These are phyloP conservation scores for Eucalyptus camaldulensis DNA, from an alignment of 345 rosid species.

Conservation along the genomic window DNA sequence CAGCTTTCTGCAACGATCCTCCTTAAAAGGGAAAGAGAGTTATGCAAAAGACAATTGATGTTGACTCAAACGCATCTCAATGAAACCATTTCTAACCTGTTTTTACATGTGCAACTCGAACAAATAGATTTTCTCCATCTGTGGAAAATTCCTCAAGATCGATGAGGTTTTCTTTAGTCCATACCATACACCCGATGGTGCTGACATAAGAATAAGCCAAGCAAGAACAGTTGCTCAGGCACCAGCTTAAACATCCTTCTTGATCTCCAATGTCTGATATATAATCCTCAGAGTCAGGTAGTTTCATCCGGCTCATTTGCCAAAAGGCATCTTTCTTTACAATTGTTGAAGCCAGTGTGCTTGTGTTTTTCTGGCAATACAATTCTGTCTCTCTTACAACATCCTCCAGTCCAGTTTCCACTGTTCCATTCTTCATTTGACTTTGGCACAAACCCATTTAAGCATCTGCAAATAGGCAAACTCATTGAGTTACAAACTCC, in stretches of 20 bases:
- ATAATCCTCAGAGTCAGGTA: not conserved
- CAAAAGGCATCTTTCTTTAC: not conserved
- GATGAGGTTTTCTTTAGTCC: not conserved
- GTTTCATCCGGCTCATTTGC: not conserved
- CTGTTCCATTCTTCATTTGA: not conserved
- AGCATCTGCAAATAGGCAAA: slow-evolving; percentile 1
- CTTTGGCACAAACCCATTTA: slow-evolving; percentile 15
- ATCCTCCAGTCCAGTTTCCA: slow-evolving; percentile 6
- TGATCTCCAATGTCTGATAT: not conserved
- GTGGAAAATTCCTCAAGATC: not conserved
- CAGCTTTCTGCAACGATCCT: rapidly evolving
- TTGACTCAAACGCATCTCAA: not conserved
- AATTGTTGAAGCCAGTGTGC: not conserved
- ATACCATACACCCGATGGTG: not conserved
- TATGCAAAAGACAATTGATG: not conserved
- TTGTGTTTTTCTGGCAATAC: not conserved
- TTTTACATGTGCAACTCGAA: not conserved
- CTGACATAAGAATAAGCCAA: not conserved
- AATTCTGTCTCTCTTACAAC: not conserved
- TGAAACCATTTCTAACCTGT: too few species aligned
- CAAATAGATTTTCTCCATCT: not conserved
- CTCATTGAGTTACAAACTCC: slow-evolving; percentile 2
- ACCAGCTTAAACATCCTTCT: slow-evolving; percentile 3
- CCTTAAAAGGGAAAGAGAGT: not conserved
- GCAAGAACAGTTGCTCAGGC: slow-evolving; percentile 9